Evolutionary conservation across 2,329 filamentous ascomycete genomes (phyloP).

Genomic region (Shiraia bambusicola): DNA sequence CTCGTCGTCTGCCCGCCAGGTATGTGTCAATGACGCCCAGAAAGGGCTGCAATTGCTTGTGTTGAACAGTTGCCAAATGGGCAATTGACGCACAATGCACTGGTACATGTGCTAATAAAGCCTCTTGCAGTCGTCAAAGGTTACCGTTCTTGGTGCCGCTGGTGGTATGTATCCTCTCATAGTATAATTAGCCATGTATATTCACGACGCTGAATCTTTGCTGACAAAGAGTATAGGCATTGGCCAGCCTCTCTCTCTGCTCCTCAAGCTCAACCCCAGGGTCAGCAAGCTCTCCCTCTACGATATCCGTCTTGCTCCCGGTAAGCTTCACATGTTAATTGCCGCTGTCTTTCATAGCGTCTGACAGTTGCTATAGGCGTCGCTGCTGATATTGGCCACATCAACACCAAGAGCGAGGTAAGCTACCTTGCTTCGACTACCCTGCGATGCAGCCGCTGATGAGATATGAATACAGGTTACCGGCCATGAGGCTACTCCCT

Average conservation of each 20-base stretch:
- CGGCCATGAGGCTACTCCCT: conserved; percentile 78
- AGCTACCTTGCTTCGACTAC: conserved; percentile 17
- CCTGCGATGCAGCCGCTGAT: conserved; percentile 21
- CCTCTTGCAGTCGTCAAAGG: conserved; percentile 79
- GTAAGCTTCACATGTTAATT: conserved; percentile 55
- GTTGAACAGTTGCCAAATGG: conserved; percentile 10
- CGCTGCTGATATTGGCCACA: conserved; percentile 95
- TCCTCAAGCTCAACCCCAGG: conserved; percentile 97
- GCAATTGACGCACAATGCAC: conserved; percentile 14
- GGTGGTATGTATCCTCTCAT: conserved; percentile 64
- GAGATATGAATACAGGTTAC: conserved; percentile 60
- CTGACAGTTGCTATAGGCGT: conserved; percentile 66
- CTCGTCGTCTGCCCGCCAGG: conserved; percentile 55
- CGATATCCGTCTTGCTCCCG: conserved; percentile 92
- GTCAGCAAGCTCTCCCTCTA: conserved; percentile 94
- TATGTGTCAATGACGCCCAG: conserved; percentile 40
- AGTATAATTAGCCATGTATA: too few relatives aligned
- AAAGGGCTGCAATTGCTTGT: conserved; percentile 25
- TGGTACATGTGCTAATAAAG: conserved; percentile 23
- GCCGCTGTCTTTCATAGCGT: background rate
- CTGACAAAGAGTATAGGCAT: conserved; percentile 41
- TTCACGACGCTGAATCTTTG: too few relatives aligned
- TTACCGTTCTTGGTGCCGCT: conserved; percentile 92
- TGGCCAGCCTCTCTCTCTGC: conserved; percentile 94
- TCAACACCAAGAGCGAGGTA: conserved; percentile 93